Conservation (phyloP, 306 rosid genomes). For the Dalbergia oliveri region DNA sequence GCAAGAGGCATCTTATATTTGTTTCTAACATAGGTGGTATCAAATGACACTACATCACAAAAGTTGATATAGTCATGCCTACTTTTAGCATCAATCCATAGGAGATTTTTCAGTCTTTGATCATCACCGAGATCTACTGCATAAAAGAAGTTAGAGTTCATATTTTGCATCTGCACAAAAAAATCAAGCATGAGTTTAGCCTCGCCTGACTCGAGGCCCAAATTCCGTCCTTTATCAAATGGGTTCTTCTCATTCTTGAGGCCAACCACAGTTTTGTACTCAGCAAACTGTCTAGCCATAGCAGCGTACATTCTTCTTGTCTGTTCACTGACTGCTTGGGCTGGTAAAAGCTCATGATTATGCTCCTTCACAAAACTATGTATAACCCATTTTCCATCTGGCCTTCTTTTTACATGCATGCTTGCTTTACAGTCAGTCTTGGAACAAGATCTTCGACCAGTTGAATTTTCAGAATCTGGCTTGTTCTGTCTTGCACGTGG, state of each 20-base stretch:
- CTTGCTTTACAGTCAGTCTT: slow-evolving; percentile 99
- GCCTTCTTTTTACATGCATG: slow-evolving; percentile 98
- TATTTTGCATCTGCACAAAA: slow-evolving; percentile 81
- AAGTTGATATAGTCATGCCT: slow-evolving; percentile 89
- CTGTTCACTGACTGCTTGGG: slow-evolving; percentile 98
- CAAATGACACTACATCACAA: slow-evolving; percentile 88
- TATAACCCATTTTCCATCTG: slow-evolving; percentile 98
- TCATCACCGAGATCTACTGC: slow-evolving; percentile 91
- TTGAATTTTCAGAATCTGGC: slow-evolving; percentile 88
- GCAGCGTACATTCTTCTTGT: slow-evolving; percentile 98
- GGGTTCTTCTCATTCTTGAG: slow-evolving; percentile 86
- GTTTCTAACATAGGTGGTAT: slow-evolving; percentile 84
- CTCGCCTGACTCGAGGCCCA: slow-evolving; percentile 85
- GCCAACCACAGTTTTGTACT: slow-evolving; percentile 92
- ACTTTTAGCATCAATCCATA: slow-evolving; percentile 97
- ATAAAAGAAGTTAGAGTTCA: slow-evolving; percentile 88
- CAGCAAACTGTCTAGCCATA: slow-evolving; percentile 99
- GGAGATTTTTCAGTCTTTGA: slow-evolving; percentile 79
- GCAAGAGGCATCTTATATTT: slow-evolving; percentile 96
- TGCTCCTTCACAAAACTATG: slow-evolving; percentile 96
- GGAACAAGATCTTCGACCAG: slow-evolving; percentile 93
- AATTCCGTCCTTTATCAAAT: slow-evolving; percentile 85
- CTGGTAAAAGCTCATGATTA: slow-evolving; percentile 97
- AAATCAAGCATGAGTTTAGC: slow-evolving; percentile 76
- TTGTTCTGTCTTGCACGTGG: slow-evolving; percentile 94